A percentile compares a stretch with the other conserved stretches of the same genome.
Evolutionary conservation across 371 early-diverging fungal genomes (phyloP).

Genomic region (Haplosporangium sp.): DNA sequence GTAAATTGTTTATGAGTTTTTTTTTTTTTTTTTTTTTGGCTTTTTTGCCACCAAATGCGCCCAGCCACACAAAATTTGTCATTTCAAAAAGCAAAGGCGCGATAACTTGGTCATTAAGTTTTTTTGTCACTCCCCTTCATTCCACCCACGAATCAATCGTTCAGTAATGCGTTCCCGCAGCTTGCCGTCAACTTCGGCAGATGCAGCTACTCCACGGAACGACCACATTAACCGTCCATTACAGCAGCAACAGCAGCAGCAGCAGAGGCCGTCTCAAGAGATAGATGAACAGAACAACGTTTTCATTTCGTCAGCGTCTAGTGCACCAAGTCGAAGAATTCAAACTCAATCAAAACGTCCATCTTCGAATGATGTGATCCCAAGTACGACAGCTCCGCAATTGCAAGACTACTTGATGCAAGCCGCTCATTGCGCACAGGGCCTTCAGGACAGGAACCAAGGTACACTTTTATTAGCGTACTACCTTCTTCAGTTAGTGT

Average conservation of each 20-base stretch:
- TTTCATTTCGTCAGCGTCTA: not conserved
- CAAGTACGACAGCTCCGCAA: slow-evolving; percentile 4
- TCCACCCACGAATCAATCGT: not conserved
- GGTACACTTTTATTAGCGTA: not conserved
- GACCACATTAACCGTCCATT: not conserved
- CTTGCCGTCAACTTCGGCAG: not conserved
- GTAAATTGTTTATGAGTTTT: not conserved
- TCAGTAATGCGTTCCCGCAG: not conserved
- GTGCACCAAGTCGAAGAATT: not conserved
- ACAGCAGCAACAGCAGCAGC: not conserved
- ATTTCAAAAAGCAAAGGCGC: too few relatives aligned
- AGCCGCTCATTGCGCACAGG: slow-evolving; percentile 25
- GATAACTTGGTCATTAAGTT: too few relatives aligned
- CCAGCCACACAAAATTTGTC: not conserved
- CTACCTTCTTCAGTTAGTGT: too few relatives aligned
- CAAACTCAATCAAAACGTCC: not conserved
- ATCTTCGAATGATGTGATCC: not conserved
- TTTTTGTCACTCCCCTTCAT: not conserved
- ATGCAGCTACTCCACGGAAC: not conserved
- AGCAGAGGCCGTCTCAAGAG: not conserved
- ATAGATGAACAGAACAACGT: not conserved
- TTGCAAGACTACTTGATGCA: slow-evolving; percentile 22
- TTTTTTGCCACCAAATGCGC: slow-evolving; percentile 12
- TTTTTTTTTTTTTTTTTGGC: not conserved
- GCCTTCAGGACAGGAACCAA: slow-evolving; percentile 13